Evolutionary conservation across 106 monocot species (phyloP).

Genomic region (Xerophyta viscosa): DNA sequence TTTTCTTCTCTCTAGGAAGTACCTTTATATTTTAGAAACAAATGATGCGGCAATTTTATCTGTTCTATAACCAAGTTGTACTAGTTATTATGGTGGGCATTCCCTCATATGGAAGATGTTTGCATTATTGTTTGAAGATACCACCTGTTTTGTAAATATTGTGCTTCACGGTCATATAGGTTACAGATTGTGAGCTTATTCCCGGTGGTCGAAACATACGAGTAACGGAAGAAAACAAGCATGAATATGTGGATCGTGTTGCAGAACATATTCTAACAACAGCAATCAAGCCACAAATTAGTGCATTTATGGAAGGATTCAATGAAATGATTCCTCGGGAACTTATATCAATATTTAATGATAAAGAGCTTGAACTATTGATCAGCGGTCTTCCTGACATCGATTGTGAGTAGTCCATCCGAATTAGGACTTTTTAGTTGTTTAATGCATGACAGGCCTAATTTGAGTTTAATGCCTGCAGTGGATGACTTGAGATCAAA

Average conservation of each 20-base stretch:
- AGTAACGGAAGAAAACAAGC: constrained; percentile 98
- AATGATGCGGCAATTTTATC: too few species aligned
- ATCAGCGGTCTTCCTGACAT: constrained; percentile 99
- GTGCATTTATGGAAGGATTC: constrained; percentile 94
- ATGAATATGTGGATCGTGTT: constrained; percentile 90
- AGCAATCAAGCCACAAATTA: constrained; percentile 93
- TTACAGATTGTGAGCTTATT: constrained; percentile 90
- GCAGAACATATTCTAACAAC: constrained; percentile 92
- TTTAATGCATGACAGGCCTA: not conserved
- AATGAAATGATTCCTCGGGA: constrained; percentile 78
- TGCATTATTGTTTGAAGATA: not conserved
- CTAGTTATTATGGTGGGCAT: too few species aligned
- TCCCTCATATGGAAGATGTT: too few species aligned
- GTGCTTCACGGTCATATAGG: constrained; percentile 32
- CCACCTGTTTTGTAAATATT: not conserved
- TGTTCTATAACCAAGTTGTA: too few species aligned
- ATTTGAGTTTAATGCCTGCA: constrained; percentile 10
- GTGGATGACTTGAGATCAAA: constrained; percentile 96
- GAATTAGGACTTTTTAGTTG: not conserved
- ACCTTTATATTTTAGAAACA: too few species aligned
- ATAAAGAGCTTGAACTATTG: constrained; percentile 93
- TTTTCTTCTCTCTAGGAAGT: too few species aligned
- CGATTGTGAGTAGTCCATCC: constrained; percentile 55
- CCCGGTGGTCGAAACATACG: constrained; percentile 90
- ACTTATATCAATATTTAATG: constrained; percentile 92